Percentiles rank a stretch among this genome's conserved stretches.
These are phyloP conservation scores for Hawksworthiomyces lignivorus DNA, from an alignment of 2,329 filamentous ascomycete genomes.

Conservation along the genomic window DNA sequence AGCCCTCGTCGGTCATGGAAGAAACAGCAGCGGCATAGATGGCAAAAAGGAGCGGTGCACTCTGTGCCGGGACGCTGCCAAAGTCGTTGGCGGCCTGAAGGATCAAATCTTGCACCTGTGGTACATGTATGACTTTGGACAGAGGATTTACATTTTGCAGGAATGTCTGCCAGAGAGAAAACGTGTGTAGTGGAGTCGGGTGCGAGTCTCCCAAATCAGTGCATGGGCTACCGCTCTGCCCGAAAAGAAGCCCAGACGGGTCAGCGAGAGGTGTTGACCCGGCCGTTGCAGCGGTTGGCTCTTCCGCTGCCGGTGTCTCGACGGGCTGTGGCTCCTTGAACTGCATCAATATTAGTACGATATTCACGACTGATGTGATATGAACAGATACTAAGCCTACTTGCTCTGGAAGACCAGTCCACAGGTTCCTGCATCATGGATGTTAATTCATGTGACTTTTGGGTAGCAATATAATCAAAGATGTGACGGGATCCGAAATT, in stretches of 20 bases:
- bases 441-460: too few species aligned
- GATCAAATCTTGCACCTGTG: slow-evolving; percentile 30
- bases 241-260: slow-evolving; percentile 26
- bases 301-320: slow-evolving; percentile 13
- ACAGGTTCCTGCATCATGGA: slow-evolving; percentile 16
- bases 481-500: too few species aligned
- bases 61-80: slow-evolving; percentile 9
- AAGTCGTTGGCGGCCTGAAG: slow-evolving; percentile 11
- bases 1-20: slow-evolving; percentile 46
- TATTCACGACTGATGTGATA: neutral
- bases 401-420: slow-evolving; percentile 17
- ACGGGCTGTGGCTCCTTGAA: slow-evolving; percentile 15
- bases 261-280: slow-evolving; percentile 36
- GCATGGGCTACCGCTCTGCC: neutral
- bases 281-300: slow-evolving; percentile 25
- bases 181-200: slow-evolving; percentile 24
- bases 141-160: slow-evolving; percentile 45
- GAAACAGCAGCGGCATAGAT: slow-evolving; percentile 47
- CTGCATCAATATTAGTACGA: slow-evolving; percentile 4
- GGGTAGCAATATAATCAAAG: too few species aligned
- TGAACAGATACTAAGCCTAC: slow-evolving; percentile 1
- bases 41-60: slow-evolving; percentile 31
- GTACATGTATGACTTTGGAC: slow-evolving; percentile 43
- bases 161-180: slow-evolving; percentile 33
- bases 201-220: slow-evolving; percentile 20